Base-by-base conservation (phyloP, 306 rosid genomes). In the Vigna hirtella region DNA sequence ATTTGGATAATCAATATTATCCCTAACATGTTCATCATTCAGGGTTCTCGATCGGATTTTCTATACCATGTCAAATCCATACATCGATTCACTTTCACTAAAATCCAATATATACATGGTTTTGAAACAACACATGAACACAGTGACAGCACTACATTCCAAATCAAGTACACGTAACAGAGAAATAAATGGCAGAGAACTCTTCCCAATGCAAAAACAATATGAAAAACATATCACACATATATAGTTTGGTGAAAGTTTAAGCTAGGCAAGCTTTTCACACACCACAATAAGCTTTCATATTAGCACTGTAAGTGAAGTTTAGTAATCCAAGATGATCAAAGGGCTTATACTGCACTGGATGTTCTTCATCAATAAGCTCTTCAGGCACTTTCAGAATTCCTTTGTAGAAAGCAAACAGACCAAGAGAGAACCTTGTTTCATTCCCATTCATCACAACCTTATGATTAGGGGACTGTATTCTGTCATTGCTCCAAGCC, bases 401-500 rank as follows among this genome's bases (percentile, higher is more conserved):
- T 66, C 98, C 98, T 50, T 26, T 82, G 61, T 80, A 75, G 66
- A 89, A 93, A 52, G 89, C 81, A 81, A 93, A 93, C 38, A 86
- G 65, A 1, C 81, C 98, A 42, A 93, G 79, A 2, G 98, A 88
- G 69, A 88, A 91, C 77, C 97, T 86, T 34, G 68, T 88, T 78
- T 91, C 91, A 6, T 78, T 84, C 70, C 87, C 91, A 17, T 40
- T 87, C 87, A 87, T 87, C 79, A 83, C 42, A 12, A 93, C 93
- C 82, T 84, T 86, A 67, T 93, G 98, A 15, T 22, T 81, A 1
- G 97, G 93, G 17, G 98, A 84, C 9, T 73, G 69, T 77, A 93
- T 83, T 80, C 94, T 88, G 32, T 87, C 93, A 49, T 93, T 93
- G 88, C 97, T 93, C 98, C 98, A 93, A 6, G 89, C 97, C 97